Evolutionary conservation across 768 basidiomycete genomes (phyloP), one percentile per base, ranked within the genome.

Genomic region (Sarcomyxa edulis): DNA sequence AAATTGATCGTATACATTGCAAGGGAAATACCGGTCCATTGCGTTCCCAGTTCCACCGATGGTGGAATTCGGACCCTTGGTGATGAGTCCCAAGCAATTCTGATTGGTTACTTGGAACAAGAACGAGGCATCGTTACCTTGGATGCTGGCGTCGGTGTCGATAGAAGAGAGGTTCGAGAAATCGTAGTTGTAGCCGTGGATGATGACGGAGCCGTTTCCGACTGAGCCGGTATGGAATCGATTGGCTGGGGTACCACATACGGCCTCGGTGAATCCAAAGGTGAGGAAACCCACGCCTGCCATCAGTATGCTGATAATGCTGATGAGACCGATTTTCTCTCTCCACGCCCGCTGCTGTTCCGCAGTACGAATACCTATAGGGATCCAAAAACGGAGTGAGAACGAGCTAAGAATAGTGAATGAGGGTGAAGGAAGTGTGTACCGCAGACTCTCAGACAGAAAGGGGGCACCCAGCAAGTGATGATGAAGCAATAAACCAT

Each of bases 301-400:
- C 94, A 98, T 96, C 46, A 93, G 74, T n/a, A 61, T 4, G 11
- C 74, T 56, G 53, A 95, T 90, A 59, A 97, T 71, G 47, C 72
- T 67, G 34, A 99, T 68, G 18, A 99, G 75, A 6, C 95, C 96
- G 62, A 97, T 91, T 68, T 99, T 99, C 65, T 99, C 96, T 46
- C 96, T 74, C 94, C 94, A 99, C 29, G 96, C 96, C 34, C 92
- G 80, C 58, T 96, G 93, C 48, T 85, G 86, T 47, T 99, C 96
- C 1, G 90, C 85, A 20, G 84, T 94, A 39, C 76, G 74, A 48
- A 96, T 84, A 39, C 94, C 91, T 93, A 43, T 20, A 36, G n/a
- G 37, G 38, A 27, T 38, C 42, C 22, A 18, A 29, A 35, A 46
- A 11, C 28, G 33, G 25, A 39, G 34, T 6, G 22, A 23, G 19